Evolutionary conservation across 108 stramenopile species (phyloP).

Genomic region (Skeletonema tropicum): DNA sequence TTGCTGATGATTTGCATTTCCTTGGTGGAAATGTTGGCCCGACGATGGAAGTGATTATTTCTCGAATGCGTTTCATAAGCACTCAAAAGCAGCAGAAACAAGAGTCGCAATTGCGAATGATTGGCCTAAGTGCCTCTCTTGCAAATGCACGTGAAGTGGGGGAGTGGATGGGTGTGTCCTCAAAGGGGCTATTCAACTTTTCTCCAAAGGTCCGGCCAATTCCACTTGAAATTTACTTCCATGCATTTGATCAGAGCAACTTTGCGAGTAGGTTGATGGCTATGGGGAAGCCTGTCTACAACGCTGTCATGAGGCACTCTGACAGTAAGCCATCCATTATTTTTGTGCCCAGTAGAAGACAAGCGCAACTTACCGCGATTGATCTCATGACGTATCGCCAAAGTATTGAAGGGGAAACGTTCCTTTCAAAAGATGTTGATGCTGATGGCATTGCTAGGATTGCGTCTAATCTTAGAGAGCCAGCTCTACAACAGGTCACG

Average conservation of each 20-base stretch:
- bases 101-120: slow-evolving; percentile 74
- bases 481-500: slow-evolving; percentile 87
- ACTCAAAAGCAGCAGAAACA: slow-evolving; percentile 67
- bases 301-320: slow-evolving; percentile 76
- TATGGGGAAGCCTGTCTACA: slow-evolving; percentile 97
- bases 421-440: slow-evolving; percentile 47
- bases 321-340: slow-evolving; percentile 82
- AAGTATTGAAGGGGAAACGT: slow-evolving; percentile 62
- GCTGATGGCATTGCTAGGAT: slow-evolving; percentile 29
- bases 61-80: slow-evolving; percentile 94
- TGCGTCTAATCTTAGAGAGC: slow-evolving; percentile 66
- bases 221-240: slow-evolving; percentile 94
- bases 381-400: slow-evolving; percentile 94
- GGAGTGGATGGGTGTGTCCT: slow-evolving; percentile 96
- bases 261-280: slow-evolving; percentile 91
- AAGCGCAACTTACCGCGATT: slow-evolving; percentile 97
- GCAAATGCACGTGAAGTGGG: slow-evolving; percentile 98
- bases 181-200: slow-evolving; percentile 93
- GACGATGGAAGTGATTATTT: slow-evolving; percentile 94
- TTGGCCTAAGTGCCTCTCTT: slow-evolving; percentile 91
- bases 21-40: slow-evolving; percentile 92
- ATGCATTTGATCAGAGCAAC: slow-evolving; percentile 94
- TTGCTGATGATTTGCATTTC: slow-evolving; percentile 97
- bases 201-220: slow-evolving; percentile 91
- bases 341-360: slow-evolving; percentile 95